phyloP scores from a whole-genome alignment of 129 eudicot genomes.

The Cynara cardunculus region DNA sequence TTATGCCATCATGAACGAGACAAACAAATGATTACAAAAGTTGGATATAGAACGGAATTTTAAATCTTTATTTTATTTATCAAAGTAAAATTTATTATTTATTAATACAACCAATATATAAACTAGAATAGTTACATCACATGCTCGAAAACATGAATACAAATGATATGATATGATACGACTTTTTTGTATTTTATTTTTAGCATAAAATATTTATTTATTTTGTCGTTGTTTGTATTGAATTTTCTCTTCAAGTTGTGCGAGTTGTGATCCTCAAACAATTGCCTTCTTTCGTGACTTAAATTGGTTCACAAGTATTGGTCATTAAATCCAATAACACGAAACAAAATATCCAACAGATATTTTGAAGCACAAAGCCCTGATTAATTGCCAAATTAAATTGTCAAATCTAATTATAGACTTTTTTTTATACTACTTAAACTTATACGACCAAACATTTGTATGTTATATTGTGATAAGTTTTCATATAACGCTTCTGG shows the following conservation, averaged over 20 bases:
- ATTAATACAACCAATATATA: background rate
- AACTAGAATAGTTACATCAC: background rate
- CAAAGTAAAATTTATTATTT: background rate
- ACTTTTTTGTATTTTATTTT: background rate
- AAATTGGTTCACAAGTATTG: background rate
- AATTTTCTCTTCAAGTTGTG: constrained; percentile 18
- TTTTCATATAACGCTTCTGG: no score
- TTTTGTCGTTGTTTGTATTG: constrained; percentile 18
- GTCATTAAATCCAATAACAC: background rate
- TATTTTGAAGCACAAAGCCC: background rate
- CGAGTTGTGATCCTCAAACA: constrained; percentile 6
- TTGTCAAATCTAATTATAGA: background rate
- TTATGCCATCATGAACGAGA: background rate
- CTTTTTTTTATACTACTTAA: no score
- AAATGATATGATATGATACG: background rate
- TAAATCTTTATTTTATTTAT: background rate
- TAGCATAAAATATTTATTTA: background rate
- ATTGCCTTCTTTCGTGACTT: background rate
- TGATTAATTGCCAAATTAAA: constrained; percentile 5
- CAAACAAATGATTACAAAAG: background rate
- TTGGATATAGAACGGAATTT: background rate
- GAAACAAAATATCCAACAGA: background rate
- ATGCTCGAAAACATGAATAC: background rate
- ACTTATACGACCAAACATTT: no score
- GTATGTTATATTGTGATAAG: no score